phyloP scores from a whole-genome alignment of 1,284 basidiomycete genomes.

The Peniophora sp. region DNA sequence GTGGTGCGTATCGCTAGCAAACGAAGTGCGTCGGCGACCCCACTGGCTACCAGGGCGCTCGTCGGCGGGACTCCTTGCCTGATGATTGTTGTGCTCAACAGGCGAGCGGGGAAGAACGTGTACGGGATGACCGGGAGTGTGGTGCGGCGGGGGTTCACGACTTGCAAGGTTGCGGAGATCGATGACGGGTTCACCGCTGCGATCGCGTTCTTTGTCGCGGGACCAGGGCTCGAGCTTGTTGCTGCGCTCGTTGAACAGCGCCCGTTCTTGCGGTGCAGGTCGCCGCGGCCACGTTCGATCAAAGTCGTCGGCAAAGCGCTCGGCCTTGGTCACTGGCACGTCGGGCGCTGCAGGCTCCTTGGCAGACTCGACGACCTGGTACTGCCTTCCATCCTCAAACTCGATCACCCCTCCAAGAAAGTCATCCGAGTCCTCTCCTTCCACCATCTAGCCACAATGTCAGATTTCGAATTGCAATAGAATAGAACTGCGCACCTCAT shows the following conservation, averaged over 20 bases:
- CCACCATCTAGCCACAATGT: constrained; percentile 49
- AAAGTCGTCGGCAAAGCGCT: constrained; percentile 82
- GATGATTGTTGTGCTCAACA: neutral
- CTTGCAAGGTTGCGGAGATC: constrained; percentile 21
- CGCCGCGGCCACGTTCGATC: constrained; percentile 87
- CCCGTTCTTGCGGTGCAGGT: constrained; percentile 36
- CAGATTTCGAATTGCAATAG: constrained; percentile 4
- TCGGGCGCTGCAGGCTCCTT: constrained; percentile 14
- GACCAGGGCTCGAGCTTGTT: constrained; percentile 77
- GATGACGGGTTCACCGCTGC: neutral
- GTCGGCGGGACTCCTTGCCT: neutral
- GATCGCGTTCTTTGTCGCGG: constrained; percentile 16
- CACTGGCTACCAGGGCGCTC: neutral
- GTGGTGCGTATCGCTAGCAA: too few relatives aligned
- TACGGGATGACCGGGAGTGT: constrained; percentile 42
- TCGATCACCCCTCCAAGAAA: constrained; percentile 86
- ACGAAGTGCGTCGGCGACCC: too few relatives aligned
- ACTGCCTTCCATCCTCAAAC: constrained; percentile 87
- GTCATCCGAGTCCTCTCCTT: constrained; percentile 77
- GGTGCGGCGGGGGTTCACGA: constrained; percentile 38
- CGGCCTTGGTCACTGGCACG: constrained; percentile 58
- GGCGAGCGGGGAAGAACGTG: constrained; percentile 22
- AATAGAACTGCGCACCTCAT: constrained; percentile 61
- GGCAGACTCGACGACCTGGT: constrained; percentile 51
- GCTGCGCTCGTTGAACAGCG: constrained; percentile 86